These are phyloP conservation scores for Arthrobotrys iridis DNA, from an alignment of 2,329 filamentous ascomycete species.

Conservation along the genomic window DNA sequence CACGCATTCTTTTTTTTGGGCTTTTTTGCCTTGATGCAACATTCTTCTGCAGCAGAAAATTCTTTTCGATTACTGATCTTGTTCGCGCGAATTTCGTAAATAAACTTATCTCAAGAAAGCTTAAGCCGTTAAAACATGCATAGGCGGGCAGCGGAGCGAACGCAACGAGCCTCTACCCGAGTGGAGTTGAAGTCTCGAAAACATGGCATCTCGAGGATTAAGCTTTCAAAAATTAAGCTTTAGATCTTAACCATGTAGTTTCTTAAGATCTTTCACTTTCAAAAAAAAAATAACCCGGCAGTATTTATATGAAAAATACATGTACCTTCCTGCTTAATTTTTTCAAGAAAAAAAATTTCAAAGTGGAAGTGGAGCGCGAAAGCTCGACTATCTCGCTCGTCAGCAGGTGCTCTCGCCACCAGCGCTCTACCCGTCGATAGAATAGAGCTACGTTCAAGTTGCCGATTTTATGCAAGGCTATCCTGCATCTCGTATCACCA, in stretches of 20 bases:
- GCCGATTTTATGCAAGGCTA: conserved; percentile 43
- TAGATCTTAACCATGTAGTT: no score
- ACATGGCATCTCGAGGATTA: no score
- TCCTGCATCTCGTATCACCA: conserved; percentile 38
- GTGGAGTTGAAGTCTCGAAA: background rate
- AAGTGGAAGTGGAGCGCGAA: background rate
- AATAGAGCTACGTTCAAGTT: conserved; percentile 25
- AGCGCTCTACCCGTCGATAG: background rate
- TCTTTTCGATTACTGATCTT: conserved; percentile 47
- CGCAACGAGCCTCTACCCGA: conserved; percentile 41
- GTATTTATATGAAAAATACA: no score
- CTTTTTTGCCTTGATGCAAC: conserved; percentile 30
- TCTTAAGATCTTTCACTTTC: background rate
- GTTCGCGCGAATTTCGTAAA: conserved; percentile 17
- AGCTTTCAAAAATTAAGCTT: no score
- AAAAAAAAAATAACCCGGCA: no score
- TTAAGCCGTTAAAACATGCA: conserved; percentile 34
- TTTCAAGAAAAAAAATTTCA: no score
- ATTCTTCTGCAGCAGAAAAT: conserved; percentile 9
- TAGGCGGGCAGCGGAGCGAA: conserved; percentile 20
- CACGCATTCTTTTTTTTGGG: no score
- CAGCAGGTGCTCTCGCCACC: conserved; percentile 21
- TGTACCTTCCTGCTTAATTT: no score
- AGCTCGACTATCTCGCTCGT: background rate
- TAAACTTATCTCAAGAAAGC: background rate